Conservation (phyloP, 371 early-diverging fungal species). For the Smittium mucronatum region DNA sequence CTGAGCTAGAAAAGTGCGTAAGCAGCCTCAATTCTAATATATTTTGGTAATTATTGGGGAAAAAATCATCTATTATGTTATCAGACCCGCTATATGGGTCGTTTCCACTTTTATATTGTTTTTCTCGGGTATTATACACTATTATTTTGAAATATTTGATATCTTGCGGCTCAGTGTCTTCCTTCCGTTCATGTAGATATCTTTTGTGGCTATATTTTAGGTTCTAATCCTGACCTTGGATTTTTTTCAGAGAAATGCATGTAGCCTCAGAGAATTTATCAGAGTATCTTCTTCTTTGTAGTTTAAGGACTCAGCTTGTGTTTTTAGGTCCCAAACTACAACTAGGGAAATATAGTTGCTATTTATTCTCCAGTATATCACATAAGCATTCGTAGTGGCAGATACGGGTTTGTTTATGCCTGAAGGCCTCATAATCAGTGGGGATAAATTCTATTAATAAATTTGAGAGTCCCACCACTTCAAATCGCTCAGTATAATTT, state of each 20-base stretch:
- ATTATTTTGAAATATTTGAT: background rate
- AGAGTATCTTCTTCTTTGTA: background rate
- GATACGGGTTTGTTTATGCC: background rate
- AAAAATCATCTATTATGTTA: background rate
- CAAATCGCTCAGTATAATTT: constrained; percentile 3
- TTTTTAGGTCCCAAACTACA: background rate
- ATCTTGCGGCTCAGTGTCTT: background rate
- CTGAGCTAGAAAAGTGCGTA: background rate
- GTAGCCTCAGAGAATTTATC: background rate
- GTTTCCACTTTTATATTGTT: background rate
- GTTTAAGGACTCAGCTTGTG: background rate
- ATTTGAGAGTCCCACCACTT: background rate
- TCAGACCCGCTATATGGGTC: background rate
- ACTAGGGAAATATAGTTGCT: background rate
- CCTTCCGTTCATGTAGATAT: background rate
- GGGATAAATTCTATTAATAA: background rate
- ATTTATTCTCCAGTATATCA: background rate
- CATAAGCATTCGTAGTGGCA: constrained; percentile 9
- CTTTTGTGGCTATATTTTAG: background rate
- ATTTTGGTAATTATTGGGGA: background rate
- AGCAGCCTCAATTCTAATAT: background rate
- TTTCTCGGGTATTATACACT: background rate
- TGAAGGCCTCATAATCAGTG: background rate
- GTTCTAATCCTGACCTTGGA: background rate
- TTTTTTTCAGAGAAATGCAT: background rate